phyloP scores from a whole-genome alignment of 192 early-diverging fungal species.

The Rhizophagus prolifer region DNA sequence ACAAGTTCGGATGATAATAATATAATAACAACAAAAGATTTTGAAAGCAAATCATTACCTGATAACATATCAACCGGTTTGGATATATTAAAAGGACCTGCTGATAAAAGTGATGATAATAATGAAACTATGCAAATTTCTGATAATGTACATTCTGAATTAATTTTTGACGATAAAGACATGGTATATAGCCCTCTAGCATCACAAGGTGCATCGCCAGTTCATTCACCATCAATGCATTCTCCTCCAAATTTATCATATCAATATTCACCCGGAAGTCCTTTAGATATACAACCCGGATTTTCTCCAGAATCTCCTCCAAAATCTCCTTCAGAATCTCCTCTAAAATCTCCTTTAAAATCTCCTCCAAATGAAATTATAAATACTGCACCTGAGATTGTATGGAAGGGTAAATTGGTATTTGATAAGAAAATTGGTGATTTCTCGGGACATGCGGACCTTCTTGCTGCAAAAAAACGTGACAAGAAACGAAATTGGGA shows the following conservation, averaged over 20 bases:
- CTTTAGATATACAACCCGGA: not conserved
- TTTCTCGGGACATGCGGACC: slow-evolving; percentile 55
- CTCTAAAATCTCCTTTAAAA: not conserved
- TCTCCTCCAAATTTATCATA: not conserved
- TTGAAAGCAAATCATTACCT: not conserved
- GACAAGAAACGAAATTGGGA: slow-evolving; percentile 47
- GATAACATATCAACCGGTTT: not conserved
- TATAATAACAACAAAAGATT: not conserved
- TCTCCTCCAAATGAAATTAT: not conserved
- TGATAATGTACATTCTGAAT: not conserved
- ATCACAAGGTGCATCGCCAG: not conserved
- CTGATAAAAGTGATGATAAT: not conserved
- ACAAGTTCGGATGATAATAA: not conserved
- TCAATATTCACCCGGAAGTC: not conserved
- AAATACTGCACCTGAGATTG: not conserved
- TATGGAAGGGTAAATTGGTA: slow-evolving; percentile 61
- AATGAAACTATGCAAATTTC: not conserved
- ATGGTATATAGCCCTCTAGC: not conserved
- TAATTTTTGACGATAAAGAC: not conserved
- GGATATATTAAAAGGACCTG: not conserved
- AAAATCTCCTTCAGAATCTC: no score
- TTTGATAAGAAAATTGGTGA: slow-evolving; percentile 45
- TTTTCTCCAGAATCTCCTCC: not conserved
- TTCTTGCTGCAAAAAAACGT: slow-evolving; percentile 58
- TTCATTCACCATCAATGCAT: not conserved